Base-by-base conservation (phyloP, 176 grass and related monocot species). In the Hyparrhenia diplandra region DNA sequence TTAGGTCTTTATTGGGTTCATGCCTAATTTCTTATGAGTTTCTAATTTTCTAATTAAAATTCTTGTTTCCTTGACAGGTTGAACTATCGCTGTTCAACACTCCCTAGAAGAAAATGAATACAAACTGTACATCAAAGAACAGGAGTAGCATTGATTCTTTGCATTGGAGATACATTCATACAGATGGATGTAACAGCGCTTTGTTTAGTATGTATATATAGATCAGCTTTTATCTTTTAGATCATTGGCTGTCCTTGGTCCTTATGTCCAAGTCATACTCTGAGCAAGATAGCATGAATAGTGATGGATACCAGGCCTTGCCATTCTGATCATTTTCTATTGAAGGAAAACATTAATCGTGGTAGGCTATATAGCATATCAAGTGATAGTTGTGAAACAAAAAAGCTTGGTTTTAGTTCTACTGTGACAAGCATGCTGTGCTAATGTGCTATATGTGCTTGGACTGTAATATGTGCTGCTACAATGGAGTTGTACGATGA, bases 21-120 rank as follows among this genome's bases (percentile, higher is more conserved):
- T 74, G 43, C 30, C 18, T 63, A 8, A 4, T 32, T 24, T 78
- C 14, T 28, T 66, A 2, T 73, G 34, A 66, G 23, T 21, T 28
- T 83, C 73, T 73, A 36, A 73, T 66, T 20, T n/a, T 78, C 73
- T 58, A 36, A 78, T 66, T 20, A 7, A 78, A 65, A 25, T 79
- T 58, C 17, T 21, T 82, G 28, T 83, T 43, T 2, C 31, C 13
- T 55, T 79, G 59, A 35, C 81, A 88, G 67, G 46, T 10, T 73
- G 45, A 80, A 24, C 17, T 65, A 13, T 35, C 10, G 10, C 20
- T 65, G n/a, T n/a, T n/a, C 8, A 36, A 54, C 28, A 37, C 5
- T 34, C 18, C 11, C 16, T 32, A 29, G 29, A 16, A 68, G 17
- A 73, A 54, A 41, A 17, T 17, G n/a, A 13, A 54, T 6, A 52